phyloP scores from a whole-genome alignment of 2,329 filamentous ascomycete genomes.

The Fusarium camptoceras region DNA sequence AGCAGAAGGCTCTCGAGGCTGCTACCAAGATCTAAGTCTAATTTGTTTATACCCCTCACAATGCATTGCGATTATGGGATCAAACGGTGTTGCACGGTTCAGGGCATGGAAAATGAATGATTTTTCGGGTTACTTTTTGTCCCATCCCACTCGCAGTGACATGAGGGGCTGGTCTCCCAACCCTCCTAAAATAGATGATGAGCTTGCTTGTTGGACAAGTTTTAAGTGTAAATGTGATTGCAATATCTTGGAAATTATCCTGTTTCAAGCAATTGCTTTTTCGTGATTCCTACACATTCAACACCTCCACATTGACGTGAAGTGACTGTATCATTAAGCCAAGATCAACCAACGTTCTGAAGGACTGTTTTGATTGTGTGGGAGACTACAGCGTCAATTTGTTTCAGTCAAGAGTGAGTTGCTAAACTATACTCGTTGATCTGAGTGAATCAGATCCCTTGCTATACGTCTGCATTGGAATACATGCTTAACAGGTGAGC shows the following conservation, averaged over 20 bases:
- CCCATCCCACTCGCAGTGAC: conserved; percentile 47
- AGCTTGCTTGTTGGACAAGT: conserved; percentile 46
- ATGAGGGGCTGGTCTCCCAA: conserved; percentile 40
- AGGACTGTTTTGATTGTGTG: not conserved
- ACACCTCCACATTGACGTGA: not conserved
- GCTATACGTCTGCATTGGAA: not conserved
- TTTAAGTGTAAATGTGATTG: conserved; percentile 22
- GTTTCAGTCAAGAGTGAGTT: not conserved
- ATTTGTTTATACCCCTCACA: conserved; percentile 54
- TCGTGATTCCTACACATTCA: not conserved
- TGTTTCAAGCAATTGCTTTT: too few species aligned
- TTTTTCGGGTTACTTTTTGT: conserved; percentile 53
- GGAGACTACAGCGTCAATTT: not conserved
- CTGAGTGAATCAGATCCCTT: not conserved
- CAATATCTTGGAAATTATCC: not conserved
- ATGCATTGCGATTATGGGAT: conserved; percentile 56
- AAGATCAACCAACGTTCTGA: not conserved
- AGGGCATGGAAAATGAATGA: conserved; percentile 58
- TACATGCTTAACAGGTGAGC: not conserved
- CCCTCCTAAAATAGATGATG: conserved; percentile 55
- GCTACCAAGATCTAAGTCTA: conserved; percentile 94
- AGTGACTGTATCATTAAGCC: not conserved
- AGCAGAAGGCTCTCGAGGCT: conserved; percentile 90
- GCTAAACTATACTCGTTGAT: not conserved
- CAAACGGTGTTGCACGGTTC: conserved; percentile 57